Conservation (phyloP, 768 basidiomycete genomes). For the Lentinula guzmanii region DNA sequence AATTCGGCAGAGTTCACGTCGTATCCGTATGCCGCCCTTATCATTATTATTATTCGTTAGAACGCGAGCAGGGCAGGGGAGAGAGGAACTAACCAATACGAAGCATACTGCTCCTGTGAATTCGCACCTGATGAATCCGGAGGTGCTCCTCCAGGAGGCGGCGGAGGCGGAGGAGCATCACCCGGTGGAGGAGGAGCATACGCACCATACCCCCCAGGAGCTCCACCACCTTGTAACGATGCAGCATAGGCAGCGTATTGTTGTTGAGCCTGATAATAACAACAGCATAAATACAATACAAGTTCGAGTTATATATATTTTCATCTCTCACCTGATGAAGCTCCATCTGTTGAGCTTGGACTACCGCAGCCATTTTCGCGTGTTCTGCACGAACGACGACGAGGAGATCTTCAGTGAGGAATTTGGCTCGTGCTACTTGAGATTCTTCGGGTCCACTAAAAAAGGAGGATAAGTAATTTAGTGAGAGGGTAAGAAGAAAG, state of each 20-base stretch:
- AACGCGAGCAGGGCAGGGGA: background rate
- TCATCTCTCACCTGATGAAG: slow-evolving; percentile 47
- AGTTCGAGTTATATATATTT: too few relatives aligned
- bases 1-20: slow-evolving; percentile 80
- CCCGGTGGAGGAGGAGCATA: slow-evolving; percentile 44
- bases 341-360: slow-evolving; percentile 80
- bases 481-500: slow-evolving; percentile 10
- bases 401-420: slow-evolving; percentile 82
- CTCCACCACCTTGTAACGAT: slow-evolving; percentile 42
- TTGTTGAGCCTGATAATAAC: slow-evolving; percentile 44
- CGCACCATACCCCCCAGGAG: slow-evolving; percentile 14
- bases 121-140: slow-evolving; percentile 21
- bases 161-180: slow-evolving; percentile 35
- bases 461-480: background rate
- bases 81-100: slow-evolving; percentile 49
- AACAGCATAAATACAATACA: too few relatives aligned
- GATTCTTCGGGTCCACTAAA: slow-evolving; percentile 74
- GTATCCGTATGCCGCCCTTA: slow-evolving; percentile 80
- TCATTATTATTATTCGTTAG: background rate
- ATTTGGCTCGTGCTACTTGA: slow-evolving; percentile 83
- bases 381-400: slow-evolving; percentile 87
- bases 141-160: slow-evolving; percentile 45
- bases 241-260: slow-evolving; percentile 73
- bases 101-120: slow-evolving; percentile 50
- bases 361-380: slow-evolving; percentile 61